Evolutionary conservation across 1,284 basidiomycete species (phyloP).

Genomic region (Irpex sp.): DNA sequence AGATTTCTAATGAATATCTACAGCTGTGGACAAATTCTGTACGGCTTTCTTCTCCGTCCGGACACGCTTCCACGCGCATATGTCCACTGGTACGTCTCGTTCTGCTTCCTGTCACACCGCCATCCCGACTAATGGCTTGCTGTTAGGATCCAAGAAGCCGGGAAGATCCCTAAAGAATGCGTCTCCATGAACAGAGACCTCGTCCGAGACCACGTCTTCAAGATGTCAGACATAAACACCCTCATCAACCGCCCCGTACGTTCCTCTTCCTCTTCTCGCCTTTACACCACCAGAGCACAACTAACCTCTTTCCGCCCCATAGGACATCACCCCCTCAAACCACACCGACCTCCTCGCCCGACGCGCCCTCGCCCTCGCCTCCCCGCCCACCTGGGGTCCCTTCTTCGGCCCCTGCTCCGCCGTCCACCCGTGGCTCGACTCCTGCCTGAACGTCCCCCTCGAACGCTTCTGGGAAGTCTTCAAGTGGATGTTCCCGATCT

Average conservation of each 20-base stretch:
- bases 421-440: conserved; percentile 80
- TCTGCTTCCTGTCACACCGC: not conserved
- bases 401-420: conserved; percentile 61
- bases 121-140: not conserved
- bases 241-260: conserved; percentile 49
- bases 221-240: conserved; percentile 52
- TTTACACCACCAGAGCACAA: too few species aligned
- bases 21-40: conserved; percentile 90
- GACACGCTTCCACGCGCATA: conserved; percentile 84
- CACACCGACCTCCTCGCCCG: conserved; percentile 32
- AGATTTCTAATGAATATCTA: not conserved
- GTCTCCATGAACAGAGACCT: conserved; percentile 63
- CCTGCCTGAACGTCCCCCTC: conserved; percentile 64
- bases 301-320: conserved; percentile 9
- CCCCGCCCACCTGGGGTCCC: conserved; percentile 42
- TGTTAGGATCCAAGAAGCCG: conserved; percentile 56
- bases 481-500: conserved; percentile 83
- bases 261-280: not conserved
- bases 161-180: conserved; percentile 59
- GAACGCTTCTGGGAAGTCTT: conserved; percentile 82
- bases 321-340: conserved; percentile 44
- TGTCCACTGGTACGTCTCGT: conserved; percentile 55
- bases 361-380: conserved; percentile 29
- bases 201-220: conserved; percentile 54
- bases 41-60: conserved; percentile 77